phyloP scores from a whole-genome alignment of 176 grass and related monocot genomes.

The Rhynchospora breviuscula region DNA sequence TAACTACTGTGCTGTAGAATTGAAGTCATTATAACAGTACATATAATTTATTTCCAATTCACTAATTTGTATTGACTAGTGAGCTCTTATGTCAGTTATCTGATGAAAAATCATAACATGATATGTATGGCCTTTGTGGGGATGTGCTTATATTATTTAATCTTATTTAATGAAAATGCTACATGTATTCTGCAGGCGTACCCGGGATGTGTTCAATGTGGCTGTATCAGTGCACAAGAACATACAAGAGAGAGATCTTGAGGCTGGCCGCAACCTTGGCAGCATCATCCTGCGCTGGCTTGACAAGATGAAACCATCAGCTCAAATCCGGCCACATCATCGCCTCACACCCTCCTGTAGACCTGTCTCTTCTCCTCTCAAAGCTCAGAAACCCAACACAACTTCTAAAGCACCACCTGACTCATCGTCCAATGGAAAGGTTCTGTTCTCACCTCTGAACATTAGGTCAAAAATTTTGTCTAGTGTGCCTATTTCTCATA shows the following conservation, averaged over 20 bases:
- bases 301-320: slow-evolving; percentile 90
- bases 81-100: background rate
- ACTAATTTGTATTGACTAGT: background rate
- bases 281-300: slow-evolving; percentile 77
- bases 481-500: slow-evolving; percentile 36
- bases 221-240: slow-evolving; percentile 89
- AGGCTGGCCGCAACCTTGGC: slow-evolving; percentile 73
- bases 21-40: background rate
- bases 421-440: slow-evolving; percentile 37
- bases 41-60: background rate
- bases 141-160: background rate
- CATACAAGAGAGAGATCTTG: slow-evolving; percentile 83
- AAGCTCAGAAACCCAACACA: slow-evolving; percentile 32
- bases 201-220: slow-evolving; percentile 53
- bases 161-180: background rate
- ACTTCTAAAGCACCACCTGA: slow-evolving; percentile 22
- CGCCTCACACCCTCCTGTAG: slow-evolving; percentile 11
- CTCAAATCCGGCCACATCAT: slow-evolving; percentile 68
- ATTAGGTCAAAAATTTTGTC: slow-evolving; percentile 49
- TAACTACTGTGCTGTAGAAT: background rate
- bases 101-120: background rate
- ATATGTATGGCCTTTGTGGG: background rate
- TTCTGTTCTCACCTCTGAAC: slow-evolving; percentile 63
- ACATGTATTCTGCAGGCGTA: slow-evolving; percentile 45
- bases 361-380: slow-evolving; percentile 19